These are phyloP conservation scores for Penstemon davidsonii DNA, from an alignment of 257 asterid genomes.

Conservation along the genomic window DNA sequence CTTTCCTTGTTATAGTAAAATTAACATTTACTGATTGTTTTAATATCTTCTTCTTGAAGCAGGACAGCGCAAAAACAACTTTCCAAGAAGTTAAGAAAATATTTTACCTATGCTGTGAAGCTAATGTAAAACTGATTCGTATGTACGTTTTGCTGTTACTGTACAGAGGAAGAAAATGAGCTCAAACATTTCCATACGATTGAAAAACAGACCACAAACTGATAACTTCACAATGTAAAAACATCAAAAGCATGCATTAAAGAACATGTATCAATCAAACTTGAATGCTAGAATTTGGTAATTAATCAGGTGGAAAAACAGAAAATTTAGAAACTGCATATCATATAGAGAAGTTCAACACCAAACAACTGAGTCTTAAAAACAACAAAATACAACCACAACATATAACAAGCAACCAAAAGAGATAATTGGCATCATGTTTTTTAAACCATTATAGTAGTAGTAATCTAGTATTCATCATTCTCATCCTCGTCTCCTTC, in stretches of 20 bases:
- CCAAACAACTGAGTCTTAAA: background rate
- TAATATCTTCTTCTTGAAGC: background rate
- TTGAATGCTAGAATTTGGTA: background rate
- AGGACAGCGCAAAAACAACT: background rate
- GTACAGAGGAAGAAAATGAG: background rate
- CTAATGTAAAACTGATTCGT: background rate
- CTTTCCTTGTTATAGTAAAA: no score
- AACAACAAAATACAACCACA: slow-evolving; percentile 5
- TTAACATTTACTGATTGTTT: background rate
- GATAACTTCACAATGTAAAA: background rate
- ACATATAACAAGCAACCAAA: background rate
- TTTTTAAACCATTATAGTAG: background rate
- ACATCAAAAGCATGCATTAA: no score
- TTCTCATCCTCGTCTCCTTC: slow-evolving; percentile 88
- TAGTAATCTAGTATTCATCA: slow-evolving; percentile 47
- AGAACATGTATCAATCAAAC: no score
- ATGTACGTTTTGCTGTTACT: background rate
- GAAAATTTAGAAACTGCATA: background rate
- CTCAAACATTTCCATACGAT: background rate
- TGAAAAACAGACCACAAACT: background rate
- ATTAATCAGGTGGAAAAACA: background rate
- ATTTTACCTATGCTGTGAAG: no score
- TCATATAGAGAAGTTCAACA: no score
- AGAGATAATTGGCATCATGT: slow-evolving; percentile 30
- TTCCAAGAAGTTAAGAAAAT: background rate